These are phyloP conservation scores for Fomitopsis pinicola DNA, from an alignment of 1,284 basidiomycete genomes.

Conservation along the genomic window DNA sequence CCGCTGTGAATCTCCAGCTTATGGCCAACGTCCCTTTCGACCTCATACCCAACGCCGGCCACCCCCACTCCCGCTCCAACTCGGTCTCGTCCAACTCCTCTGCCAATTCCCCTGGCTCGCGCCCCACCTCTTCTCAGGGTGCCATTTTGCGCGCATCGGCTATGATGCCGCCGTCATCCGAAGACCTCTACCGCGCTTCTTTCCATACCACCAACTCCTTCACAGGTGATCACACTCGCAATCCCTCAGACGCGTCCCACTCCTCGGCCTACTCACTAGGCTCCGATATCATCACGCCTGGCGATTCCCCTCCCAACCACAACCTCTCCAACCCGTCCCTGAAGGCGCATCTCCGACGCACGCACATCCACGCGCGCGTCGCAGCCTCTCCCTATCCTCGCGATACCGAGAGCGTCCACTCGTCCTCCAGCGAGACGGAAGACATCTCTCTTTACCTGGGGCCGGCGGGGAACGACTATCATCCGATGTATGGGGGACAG, in stretches of 20 bases:
- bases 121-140: constrained; percentile 74
- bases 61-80: constrained; percentile 68
- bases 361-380: constrained; percentile 71
- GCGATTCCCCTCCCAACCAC: constrained; percentile 67
- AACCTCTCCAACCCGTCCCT: constrained; percentile 66
- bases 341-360: constrained; percentile 67
- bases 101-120: constrained; percentile 61
- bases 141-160: constrained; percentile 46
- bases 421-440: constrained; percentile 80
- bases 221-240: constrained; percentile 29
- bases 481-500: constrained; percentile 46
- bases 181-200: constrained; percentile 65
- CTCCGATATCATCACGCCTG: constrained; percentile 42
- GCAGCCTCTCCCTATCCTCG: constrained; percentile 79
- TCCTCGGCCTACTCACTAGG: constrained; percentile 41
- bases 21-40: constrained; percentile 67
- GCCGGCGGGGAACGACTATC: constrained; percentile 46
- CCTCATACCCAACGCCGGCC: constrained; percentile 52
- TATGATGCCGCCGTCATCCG: constrained; percentile 44
- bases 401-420: constrained; percentile 79
- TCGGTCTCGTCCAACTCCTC: constrained; percentile 69
- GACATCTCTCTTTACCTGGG: constrained; percentile 74
- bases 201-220: constrained; percentile 35
- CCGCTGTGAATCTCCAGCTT: constrained; percentile 70
- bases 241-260: constrained; percentile 33